Percentiles rank a stretch among this genome's conserved stretches.
Evolutionary conservation across 73 alveolate species (phyloP).

Genomic region (Blepharisma japonicum): DNA sequence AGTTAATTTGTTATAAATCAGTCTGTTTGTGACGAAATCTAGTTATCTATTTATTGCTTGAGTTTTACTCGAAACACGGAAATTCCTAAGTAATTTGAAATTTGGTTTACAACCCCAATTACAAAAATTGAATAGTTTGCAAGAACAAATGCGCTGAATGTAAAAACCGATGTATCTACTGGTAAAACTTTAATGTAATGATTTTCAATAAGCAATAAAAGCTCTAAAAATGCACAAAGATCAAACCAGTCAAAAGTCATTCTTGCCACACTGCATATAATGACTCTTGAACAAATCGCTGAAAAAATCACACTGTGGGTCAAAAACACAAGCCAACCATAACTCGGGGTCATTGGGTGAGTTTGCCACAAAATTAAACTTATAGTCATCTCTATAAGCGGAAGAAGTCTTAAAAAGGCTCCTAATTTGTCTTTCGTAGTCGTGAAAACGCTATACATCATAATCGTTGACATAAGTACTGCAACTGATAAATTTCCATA

Average conservation of each 20-base stretch:
- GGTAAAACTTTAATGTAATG: background rate
- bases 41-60: too few relatives aligned
- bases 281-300: background rate
- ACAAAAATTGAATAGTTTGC: too few relatives aligned
- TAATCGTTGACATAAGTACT: background rate
- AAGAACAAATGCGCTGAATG: background rate
- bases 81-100: too few relatives aligned
- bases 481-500: background rate
- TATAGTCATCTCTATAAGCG: background rate
- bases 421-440: background rate
- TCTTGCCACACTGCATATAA: background rate
- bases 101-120: too few relatives aligned
- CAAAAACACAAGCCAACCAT: background rate
- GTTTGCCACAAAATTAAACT: background rate
- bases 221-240: background rate
- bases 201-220: background rate
- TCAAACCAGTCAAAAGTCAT: constrained; percentile 20
- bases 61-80: too few relatives aligned
- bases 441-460: background rate
- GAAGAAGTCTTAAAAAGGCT: constrained; percentile 10
- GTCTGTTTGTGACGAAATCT: too few relatives aligned
- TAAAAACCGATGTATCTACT: background rate
- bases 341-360: background rate
- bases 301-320: constrained; percentile 1
- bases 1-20: too few relatives aligned